A percentile compares a stretch with the other conserved stretches of the same genome.
phyloP scores from a whole-genome alignment of 768 basidiomycete genomes.

The Boletus reticuloceps region DNA sequence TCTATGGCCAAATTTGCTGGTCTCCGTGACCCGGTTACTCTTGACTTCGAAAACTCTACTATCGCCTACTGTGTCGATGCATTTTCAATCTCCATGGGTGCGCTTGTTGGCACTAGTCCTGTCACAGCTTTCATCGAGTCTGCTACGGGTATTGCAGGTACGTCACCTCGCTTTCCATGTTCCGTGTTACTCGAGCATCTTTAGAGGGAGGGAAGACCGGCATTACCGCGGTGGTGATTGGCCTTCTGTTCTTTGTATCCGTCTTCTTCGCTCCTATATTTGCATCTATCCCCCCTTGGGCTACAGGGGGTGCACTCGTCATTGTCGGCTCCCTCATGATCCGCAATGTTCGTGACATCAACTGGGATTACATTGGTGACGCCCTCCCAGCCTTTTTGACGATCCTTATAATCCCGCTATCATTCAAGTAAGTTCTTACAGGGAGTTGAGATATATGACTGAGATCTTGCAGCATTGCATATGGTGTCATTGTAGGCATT shows the following conservation, averaged over 20 bases:
- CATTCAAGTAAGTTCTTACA: slow-evolving; percentile 60
- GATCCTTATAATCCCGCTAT: slow-evolving; percentile 73
- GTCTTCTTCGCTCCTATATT: slow-evolving; percentile 90
- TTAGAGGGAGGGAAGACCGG: slow-evolving; percentile 88
- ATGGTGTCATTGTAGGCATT: slow-evolving; percentile 84
- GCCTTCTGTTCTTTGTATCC: slow-evolving; percentile 76
- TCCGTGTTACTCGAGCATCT: slow-evolving; percentile 6
- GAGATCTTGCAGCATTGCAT: slow-evolving; percentile 63
- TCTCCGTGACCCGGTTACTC: slow-evolving; percentile 78
- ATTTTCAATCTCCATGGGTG: slow-evolving; percentile 77
- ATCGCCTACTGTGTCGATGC: slow-evolving; percentile 84
- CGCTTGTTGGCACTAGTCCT: slow-evolving; percentile 75
- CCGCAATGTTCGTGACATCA: slow-evolving; percentile 80
- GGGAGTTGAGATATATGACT: background rate
- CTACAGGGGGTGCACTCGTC: slow-evolving; percentile 81
- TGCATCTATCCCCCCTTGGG: slow-evolving; percentile 83
- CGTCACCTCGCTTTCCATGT: slow-evolving; percentile 11
- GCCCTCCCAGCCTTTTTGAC: slow-evolving; percentile 86
- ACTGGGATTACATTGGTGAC: slow-evolving; percentile 88
- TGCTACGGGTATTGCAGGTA: slow-evolving; percentile 75
- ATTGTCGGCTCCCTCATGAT: slow-evolving; percentile 91
- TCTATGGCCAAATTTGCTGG: slow-evolving; percentile 91
- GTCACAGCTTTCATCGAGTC: slow-evolving; percentile 84
- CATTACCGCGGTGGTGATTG: slow-evolving; percentile 69
- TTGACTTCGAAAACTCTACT: slow-evolving; percentile 84